These are phyloP conservation scores for Quercus aquifolioides DNA, from an alignment of 306 rosid species.

Conservation along the genomic window DNA sequence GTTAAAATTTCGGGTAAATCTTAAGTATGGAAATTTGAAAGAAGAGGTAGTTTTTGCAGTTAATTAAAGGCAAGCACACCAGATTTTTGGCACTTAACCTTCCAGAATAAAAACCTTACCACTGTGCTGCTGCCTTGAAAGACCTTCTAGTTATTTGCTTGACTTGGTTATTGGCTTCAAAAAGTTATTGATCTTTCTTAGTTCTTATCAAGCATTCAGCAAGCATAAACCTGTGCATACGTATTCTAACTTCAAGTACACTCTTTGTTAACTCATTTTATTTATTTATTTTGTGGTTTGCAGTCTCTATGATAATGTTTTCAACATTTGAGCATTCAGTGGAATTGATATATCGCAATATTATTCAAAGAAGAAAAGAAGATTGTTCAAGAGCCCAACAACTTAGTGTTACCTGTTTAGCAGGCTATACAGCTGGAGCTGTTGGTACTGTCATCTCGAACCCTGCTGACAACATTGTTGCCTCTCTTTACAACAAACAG, in stretches of 20 bases:
- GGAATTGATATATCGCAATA: constrained; percentile 44
- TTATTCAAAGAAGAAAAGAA: constrained; percentile 47
- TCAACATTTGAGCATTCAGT: constrained; percentile 73
- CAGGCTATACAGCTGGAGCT: constrained; percentile 66
- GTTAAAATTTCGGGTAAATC: not conserved
- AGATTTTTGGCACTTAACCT: not conserved
- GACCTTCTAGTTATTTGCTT: not conserved
- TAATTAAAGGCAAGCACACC: not conserved
- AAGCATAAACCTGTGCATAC: not conserved
- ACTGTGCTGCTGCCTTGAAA: not conserved
- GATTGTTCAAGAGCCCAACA: constrained; percentile 66
- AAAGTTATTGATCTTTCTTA: not conserved
- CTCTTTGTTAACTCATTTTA: constrained; percentile 4
- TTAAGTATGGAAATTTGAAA: not conserved
- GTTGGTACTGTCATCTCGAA: constrained; percentile 56
- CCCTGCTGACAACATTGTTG: constrained; percentile 69
- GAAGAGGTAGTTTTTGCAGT: not conserved
- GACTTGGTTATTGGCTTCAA: not conserved
- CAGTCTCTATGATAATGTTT: constrained; percentile 69
- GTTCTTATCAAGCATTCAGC: not conserved
- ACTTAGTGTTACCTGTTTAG: constrained; percentile 68
- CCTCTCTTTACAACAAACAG: constrained; percentile 64
- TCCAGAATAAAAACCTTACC: not conserved
- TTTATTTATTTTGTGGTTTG: constrained; percentile 1
- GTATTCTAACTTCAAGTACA: not conserved